Conservation (phyloP, 306 rosid genomes). For the Lagenaria siceraria region DNA sequence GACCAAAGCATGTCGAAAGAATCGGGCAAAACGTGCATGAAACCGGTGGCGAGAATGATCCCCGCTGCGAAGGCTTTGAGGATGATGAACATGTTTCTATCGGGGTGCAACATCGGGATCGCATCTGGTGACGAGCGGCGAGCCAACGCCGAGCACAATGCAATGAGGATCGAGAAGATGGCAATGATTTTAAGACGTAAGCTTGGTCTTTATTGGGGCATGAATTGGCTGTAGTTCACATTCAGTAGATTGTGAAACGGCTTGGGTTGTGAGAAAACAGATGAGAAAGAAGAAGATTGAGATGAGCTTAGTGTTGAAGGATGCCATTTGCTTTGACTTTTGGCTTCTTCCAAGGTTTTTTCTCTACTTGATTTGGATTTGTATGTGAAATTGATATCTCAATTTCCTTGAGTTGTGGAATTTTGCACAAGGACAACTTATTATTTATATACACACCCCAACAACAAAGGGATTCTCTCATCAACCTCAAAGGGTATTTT, state of each 20-base stretch:
- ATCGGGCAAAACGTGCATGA: slow-evolving; percentile 71
- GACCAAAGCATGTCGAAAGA: slow-evolving; percentile 51
- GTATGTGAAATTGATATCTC: neutral
- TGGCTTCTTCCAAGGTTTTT: neutral
- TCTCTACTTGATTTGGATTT: neutral
- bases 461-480: neutral
- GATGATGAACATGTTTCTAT: slow-evolving; percentile 32
- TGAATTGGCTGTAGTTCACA: slow-evolving; percentile 16
- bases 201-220: slow-evolving; percentile 45
- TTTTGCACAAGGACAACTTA: neutral
- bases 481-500: slow-evolving; percentile 4
- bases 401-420: neutral
- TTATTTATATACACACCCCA: neutral
- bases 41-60: slow-evolving; percentile 54
- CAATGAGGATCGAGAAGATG: slow-evolving; percentile 34
- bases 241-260: slow-evolving; percentile 14
- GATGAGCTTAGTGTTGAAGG: slow-evolving; percentile 12
- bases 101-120: slow-evolving; percentile 44
- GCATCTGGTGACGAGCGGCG: slow-evolving; percentile 38
- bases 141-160: slow-evolving; percentile 50
- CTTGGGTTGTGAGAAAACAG: slow-evolving; percentile 13
- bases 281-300: slow-evolving; percentile 15
- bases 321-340: slow-evolving; percentile 13
- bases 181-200: slow-evolving; percentile 43
- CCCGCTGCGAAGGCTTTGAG: slow-evolving; percentile 54